These are phyloP conservation scores for Coniochaeta pulveracea DNA, from an alignment of 2,329 filamentous ascomycete genomes.

Conservation along the genomic window DNA sequence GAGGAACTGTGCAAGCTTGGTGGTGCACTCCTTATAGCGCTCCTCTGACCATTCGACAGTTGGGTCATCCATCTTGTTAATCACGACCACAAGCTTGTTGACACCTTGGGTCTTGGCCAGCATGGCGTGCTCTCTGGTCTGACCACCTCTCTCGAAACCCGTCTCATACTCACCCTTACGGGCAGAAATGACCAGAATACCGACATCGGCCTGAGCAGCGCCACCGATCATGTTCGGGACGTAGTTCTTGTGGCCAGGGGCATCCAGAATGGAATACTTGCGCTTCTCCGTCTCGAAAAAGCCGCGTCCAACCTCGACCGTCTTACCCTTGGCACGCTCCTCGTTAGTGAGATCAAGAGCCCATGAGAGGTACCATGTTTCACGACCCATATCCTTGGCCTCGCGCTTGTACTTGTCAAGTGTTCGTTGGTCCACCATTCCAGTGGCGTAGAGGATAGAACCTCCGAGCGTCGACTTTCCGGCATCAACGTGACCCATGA, in stretches of 20 bases:
- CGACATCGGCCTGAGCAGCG: slow-evolving; percentile 85
- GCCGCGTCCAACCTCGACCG: slow-evolving; percentile 89
- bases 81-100: slow-evolving; percentile 86
- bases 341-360: slow-evolving; percentile 95
- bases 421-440: slow-evolving; percentile 98
- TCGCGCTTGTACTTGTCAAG: slow-evolving; percentile 97
- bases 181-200: slow-evolving; percentile 89
- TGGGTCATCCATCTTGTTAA: slow-evolving; percentile 99
- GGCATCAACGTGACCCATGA: slow-evolving; percentile 76
- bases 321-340: slow-evolving; percentile 93
- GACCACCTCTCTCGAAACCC: slow-evolving; percentile 90
- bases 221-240: slow-evolving; percentile 98
- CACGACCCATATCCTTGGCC: slow-evolving; percentile 88
- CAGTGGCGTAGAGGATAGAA: slow-evolving; percentile 82
- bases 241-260: slow-evolving; percentile 94
- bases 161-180: slow-evolving; percentile 99
- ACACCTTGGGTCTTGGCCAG: slow-evolving; percentile 97
- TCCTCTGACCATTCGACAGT: slow-evolving; percentile 95
- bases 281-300: slow-evolving; percentile 97
- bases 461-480: slow-evolving; percentile 96
- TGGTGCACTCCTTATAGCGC: slow-evolving; percentile 84
- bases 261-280: slow-evolving; percentile 91
- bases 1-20: slow-evolving; percentile 77
- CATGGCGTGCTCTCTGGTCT: slow-evolving; percentile 92
- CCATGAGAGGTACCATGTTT: slow-evolving; percentile 99